Percentiles rank a stretch among this genome's conserved stretches.
Conservation (phyloP, 805 yeast genomes). For the Cyberlindnera saturnus region DNA sequence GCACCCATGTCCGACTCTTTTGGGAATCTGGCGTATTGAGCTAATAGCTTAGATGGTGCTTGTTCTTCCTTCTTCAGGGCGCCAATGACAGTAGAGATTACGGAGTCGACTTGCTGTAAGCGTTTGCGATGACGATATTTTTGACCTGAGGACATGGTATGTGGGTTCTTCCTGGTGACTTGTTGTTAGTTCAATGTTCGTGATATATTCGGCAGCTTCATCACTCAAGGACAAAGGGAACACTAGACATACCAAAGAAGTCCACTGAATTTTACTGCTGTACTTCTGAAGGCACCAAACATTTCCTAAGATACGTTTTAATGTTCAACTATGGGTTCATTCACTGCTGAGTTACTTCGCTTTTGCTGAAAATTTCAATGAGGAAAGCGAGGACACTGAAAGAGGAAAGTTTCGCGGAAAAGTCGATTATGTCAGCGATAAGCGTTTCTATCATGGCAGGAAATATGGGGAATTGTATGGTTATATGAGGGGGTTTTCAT, state of each 20-base stretch:
- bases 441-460: too few relatives aligned
- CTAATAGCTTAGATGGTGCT: slow-evolving; percentile 9
- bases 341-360: too few relatives aligned
- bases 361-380: too few relatives aligned
- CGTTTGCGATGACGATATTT: slow-evolving; percentile 82
- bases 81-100: slow-evolving; percentile 56
- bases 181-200: slow-evolving; percentile 1
- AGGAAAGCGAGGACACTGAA: too few relatives aligned
- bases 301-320: slow-evolving; percentile 23
- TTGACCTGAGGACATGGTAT: slow-evolving; percentile 73
- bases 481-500: too few relatives aligned
- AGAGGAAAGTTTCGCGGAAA: too few relatives aligned
- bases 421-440: too few relatives aligned
- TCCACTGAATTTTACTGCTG: slow-evolving; percentile 59
- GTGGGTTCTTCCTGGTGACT: slow-evolving; percentile 55
- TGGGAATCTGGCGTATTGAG: slow-evolving; percentile 50
- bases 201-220: too few relatives aligned
- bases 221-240: too few relatives aligned
- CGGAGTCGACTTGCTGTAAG: slow-evolving; percentile 74
- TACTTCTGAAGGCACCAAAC: slow-evolving; percentile 70
- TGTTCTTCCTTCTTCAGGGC: slow-evolving; percentile 32
- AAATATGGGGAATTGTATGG: too few relatives aligned
- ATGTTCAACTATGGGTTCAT: too few relatives aligned
- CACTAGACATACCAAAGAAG: slow-evolving; percentile 51
- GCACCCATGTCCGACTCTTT: slow-evolving; percentile 77